These are phyloP conservation scores for Aspergillus pseudoterreus DNA, from an alignment of 2,329 filamentous ascomycete species.

Conservation along the genomic window DNA sequence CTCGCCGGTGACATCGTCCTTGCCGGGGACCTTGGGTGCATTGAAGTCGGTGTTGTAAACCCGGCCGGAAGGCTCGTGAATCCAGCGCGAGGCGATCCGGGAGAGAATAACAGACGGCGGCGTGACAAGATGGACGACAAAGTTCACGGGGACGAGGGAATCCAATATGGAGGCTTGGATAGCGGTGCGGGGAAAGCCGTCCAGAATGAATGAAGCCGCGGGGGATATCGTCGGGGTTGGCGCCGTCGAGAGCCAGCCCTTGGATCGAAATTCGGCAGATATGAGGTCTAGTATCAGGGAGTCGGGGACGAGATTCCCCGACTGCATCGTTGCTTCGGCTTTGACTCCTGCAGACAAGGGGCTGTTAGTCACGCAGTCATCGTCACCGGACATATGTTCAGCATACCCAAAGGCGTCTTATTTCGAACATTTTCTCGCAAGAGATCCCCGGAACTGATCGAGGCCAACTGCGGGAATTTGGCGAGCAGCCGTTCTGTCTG, in stretches of 20 bases:
- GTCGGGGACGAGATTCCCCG: slow-evolving; percentile 87
- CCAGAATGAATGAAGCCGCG: slow-evolving; percentile 84
- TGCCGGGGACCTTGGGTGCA: slow-evolving; percentile 71
- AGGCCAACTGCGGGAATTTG: slow-evolving; percentile 81
- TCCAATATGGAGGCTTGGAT: slow-evolving; percentile 75
- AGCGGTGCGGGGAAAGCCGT: slow-evolving; percentile 90
- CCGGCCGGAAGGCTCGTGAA: slow-evolving; percentile 84
- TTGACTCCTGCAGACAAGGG: slow-evolving; percentile 64
- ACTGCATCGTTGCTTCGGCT: slow-evolving; percentile 83
- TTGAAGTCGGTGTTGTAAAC: slow-evolving; percentile 97
- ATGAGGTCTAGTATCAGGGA: slow-evolving; percentile 89
- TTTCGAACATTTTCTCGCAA: slow-evolving; percentile 89
- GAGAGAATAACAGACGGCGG: slow-evolving; percentile 82
- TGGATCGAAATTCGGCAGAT: slow-evolving; percentile 77
- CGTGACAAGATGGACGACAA: slow-evolving; percentile 82
- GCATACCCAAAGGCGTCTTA: slow-evolving; percentile 75
- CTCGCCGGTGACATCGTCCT: slow-evolving; percentile 90
- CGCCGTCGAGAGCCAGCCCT: slow-evolving; percentile 69
- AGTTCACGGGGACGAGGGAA: slow-evolving; percentile 83
- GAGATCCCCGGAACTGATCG: slow-evolving; percentile 91
- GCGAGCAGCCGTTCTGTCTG: slow-evolving; percentile 85
- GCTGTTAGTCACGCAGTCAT: background rate
- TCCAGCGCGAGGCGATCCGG: slow-evolving; percentile 87
- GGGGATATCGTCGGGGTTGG: slow-evolving; percentile 59
- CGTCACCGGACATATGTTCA: background rate